A percentile compares a stretch with the other conserved stretches of the same genome.
These are phyloP conservation scores for Cordyceps farinosa DNA, from an alignment of 2,329 filamentous ascomycete species.

Conservation along the genomic window DNA sequence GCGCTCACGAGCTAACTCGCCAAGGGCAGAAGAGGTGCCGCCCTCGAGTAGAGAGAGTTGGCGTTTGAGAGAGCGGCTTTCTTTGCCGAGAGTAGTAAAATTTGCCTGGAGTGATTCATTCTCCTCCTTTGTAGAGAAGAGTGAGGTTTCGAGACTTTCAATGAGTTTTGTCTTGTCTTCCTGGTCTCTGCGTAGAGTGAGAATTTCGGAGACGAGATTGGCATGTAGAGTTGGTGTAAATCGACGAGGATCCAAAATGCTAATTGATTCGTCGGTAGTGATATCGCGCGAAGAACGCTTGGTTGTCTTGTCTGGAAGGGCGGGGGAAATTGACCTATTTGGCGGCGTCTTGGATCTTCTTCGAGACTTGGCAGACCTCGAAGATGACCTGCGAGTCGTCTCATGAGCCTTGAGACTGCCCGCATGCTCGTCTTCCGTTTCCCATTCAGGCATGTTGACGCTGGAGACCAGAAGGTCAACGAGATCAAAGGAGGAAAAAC, in stretches of 20 bases:
- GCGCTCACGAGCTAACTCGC: constrained; percentile 78
- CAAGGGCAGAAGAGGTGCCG: constrained; percentile 79
- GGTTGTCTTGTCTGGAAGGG: constrained; percentile 40
- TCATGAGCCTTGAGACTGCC: constrained; percentile 44
- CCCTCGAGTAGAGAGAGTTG: constrained; percentile 85
- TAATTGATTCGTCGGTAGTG: constrained; percentile 63
- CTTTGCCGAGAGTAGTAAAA: constrained; percentile 63
- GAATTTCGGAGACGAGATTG: constrained; percentile 89
- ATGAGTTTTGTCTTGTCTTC: constrained; percentile 87
- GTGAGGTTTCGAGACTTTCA: constrained; percentile 72
- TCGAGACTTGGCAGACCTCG: constrained; percentile 12
- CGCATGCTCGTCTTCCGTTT: constrained; percentile 59
- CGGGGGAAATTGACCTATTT: constrained; percentile 40
- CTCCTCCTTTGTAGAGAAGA: constrained; percentile 70
- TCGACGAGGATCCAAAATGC: constrained; percentile 78
- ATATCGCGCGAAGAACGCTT: constrained; percentile 58
- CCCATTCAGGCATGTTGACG: constrained; percentile 52
- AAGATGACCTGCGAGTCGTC: constrained; percentile 6
- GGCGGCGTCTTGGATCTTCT: constrained; percentile 64
- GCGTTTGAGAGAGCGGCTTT: constrained; percentile 75
- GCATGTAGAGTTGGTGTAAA: constrained; percentile 96
- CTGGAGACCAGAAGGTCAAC: not conserved
- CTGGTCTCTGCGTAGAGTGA: constrained; percentile 80
- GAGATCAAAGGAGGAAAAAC: not conserved
- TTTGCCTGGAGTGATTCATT: constrained; percentile 66